Evolutionary conservation across 176 grass and related monocot species (phyloP).

Genomic region (Leersia perrieri): DNA sequence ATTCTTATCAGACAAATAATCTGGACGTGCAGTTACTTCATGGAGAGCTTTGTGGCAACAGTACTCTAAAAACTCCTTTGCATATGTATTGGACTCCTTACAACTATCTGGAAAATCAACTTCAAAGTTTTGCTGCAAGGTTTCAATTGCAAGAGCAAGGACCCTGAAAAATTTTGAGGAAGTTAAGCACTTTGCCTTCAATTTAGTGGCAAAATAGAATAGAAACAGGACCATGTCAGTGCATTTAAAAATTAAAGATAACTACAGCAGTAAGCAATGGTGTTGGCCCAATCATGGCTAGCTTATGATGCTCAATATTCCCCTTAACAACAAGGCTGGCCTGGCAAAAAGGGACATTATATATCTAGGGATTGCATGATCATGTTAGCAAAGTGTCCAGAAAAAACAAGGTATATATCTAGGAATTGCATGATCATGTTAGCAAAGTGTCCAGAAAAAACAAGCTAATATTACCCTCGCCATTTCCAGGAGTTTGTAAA

Average conservation of each 20-base stretch:
- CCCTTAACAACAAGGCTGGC: background rate
- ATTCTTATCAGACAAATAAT: conserved; percentile 76
- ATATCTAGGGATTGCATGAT: background rate
- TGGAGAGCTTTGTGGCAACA: conserved; percentile 82
- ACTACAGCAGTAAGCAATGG: background rate
- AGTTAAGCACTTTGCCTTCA: conserved; percentile 28
- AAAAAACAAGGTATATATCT: background rate
- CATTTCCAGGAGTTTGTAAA: too few species aligned
- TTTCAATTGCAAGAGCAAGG: conserved; percentile 51
- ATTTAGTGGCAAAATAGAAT: background rate
- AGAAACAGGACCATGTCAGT: background rate
- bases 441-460: background rate
- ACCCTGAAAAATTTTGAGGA: conserved; percentile 64
- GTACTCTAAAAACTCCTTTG: conserved; percentile 68
- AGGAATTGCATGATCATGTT: background rate
- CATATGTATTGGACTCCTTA: conserved; percentile 44
- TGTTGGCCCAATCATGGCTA: background rate
- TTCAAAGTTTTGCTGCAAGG: conserved; percentile 67
- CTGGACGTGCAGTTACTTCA: conserved; percentile 53
- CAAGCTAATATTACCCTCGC: background rate
- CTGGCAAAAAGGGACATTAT: background rate
- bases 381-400: background rate
- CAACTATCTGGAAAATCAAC: conserved; percentile 41
- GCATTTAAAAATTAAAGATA: conserved; percentile 12
- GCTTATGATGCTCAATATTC: background rate